Percentiles rank a stretch among this genome's conserved stretches.
Evolutionary conservation across 345 rosid species (phyloP).

Genomic region (Noccaea caerulescens): DNA sequence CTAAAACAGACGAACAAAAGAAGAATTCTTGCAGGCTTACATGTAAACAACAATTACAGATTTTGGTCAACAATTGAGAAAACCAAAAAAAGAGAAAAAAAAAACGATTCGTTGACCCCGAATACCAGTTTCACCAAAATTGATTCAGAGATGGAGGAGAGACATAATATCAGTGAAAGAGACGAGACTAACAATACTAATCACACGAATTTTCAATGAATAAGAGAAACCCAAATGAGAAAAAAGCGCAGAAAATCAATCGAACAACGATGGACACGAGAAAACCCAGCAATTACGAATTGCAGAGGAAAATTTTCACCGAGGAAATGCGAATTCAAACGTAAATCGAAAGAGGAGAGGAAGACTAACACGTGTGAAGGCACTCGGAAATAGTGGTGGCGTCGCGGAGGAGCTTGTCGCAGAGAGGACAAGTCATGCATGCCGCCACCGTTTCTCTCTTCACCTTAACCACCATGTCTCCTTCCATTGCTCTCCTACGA

Average conservation of each 20-base stretch:
- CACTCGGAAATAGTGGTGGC: slow-evolving; percentile 96
- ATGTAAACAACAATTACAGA: slow-evolving; percentile 5
- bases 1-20: slow-evolving; percentile 12
- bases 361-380: slow-evolving; percentile 86
- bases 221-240: neutral
- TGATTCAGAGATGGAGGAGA: neutral
- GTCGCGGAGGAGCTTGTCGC: slow-evolving; percentile 72
- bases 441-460: slow-evolving; percentile 72
- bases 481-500: slow-evolving; percentile 39
- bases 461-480: slow-evolving; percentile 62
- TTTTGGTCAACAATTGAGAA: slow-evolving; percentile 36
- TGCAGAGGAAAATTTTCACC: neutral
- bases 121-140: slow-evolving; percentile 8
- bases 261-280: slow-evolving; percentile 7
- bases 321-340: slow-evolving; percentile 20
- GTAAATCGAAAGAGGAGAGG: slow-evolving; percentile 29
- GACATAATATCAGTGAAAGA: neutral
- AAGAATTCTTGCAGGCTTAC: neutral
- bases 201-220: neutral
- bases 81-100: neutral
- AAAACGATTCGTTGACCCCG: slow-evolving; percentile 17
- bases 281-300: slow-evolving; percentile 16
- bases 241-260: slow-evolving; percentile 5
- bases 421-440: slow-evolving; percentile 94
- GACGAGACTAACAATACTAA: slow-evolving; percentile 4